A percentile compares a stretch with the other conserved stretches of the same genome.
These are phyloP conservation scores for Apium graveolens DNA, from an alignment of 129 eudicot genomes.

Conservation along the genomic window DNA sequence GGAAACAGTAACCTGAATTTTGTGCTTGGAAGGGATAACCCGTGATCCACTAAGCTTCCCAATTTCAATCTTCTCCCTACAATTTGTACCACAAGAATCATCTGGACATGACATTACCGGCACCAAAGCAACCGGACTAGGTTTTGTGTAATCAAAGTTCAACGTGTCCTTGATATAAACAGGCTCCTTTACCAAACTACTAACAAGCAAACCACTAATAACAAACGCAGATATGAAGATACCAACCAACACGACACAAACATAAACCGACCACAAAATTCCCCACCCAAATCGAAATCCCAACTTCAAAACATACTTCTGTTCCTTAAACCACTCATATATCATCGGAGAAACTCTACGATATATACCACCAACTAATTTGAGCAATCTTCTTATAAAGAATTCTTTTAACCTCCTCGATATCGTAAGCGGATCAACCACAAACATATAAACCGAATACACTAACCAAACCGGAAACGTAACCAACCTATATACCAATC, in stretches of 20 bases:
- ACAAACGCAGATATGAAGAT: conserved; percentile 51
- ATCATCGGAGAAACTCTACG: conserved; percentile 19
- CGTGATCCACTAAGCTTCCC: conserved; percentile 26
- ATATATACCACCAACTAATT: conserved; percentile 13
- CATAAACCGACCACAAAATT: conserved; percentile 59
- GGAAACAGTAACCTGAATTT: conserved; percentile 49
- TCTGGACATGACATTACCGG: conserved; percentile 39
- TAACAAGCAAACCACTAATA: conserved; percentile 53
- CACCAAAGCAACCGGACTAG: conserved; percentile 69
- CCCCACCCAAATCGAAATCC: conserved; percentile 64
- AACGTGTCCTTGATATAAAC: conserved; percentile 33
- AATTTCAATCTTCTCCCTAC: conserved; percentile 18
- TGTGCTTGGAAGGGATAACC: conserved; percentile 45
- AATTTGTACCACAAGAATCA: conserved; percentile 17
- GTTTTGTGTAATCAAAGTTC: conserved; percentile 66
- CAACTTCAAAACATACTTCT: conserved; percentile 30
- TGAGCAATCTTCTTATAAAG: conserved; percentile 8
- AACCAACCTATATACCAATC: conserved; percentile 31
- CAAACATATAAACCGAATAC: conserved; percentile 40
- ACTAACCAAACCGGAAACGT: conserved; percentile 39
- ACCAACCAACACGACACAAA: conserved; percentile 44
- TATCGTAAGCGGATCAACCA: conserved; percentile 41
- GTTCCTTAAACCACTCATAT: conserved; percentile 38
- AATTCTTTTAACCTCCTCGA: conserved; percentile 18
- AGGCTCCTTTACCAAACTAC: conserved; percentile 56